Evolutionary conservation across 495 filamentous ascomycete species (phyloP), one percentile per base, ranked within the genome.

Genomic region (Lasiosphaeria miniovina): DNA sequence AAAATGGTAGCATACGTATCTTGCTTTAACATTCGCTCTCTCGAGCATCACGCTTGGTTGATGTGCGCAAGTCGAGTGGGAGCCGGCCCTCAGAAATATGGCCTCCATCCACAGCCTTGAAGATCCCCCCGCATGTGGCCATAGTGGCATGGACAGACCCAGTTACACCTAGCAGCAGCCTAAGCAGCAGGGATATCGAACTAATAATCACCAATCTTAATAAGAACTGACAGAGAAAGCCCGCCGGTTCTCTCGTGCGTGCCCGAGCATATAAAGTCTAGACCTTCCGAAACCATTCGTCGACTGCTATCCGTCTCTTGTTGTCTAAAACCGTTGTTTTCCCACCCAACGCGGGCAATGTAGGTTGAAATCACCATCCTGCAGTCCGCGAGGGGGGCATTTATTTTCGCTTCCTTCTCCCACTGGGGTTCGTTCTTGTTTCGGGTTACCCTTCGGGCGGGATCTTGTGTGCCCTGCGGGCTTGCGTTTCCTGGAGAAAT

Each of bases 101-200:
- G 14, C 24, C 24, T 24, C 24, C 24, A 24, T 24, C 24, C 24
- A 24, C 24, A 24, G 24, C 24, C 24, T 24, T 5, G 53, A 32
- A 34, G 43, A 46, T 46, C 43, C 43, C 43, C 43, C 12, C 43
- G 15, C 43, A 46, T n/a, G 43, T n/a, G 43, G 5, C 43, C 15
- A 46, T 46, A 14, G 43, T 46, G 43, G 43, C 43, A 46, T 46
- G 43, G 43, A n/a, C 43, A 46, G 43, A 5, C 43, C 43, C 43
- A n/a, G 7, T 46, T 46, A 46, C 15, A 46, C 12, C 15, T 11
- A 14, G 12, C 12, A 46, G 43, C 43, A 14, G 12, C 43, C 61
- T 63, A 63, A 63, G 61, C 52, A 59, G 36, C 61, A 63, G 61
- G 61, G 61, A 63, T 63, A 36, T n/a, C 24, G 24, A 24, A 24